Percentiles rank a stretch among this genome's conserved stretches.
These are phyloP conservation scores for Mycena leptocephala DNA, from an alignment of 768 basidiomycete genomes.

Conservation along the genomic window DNA sequence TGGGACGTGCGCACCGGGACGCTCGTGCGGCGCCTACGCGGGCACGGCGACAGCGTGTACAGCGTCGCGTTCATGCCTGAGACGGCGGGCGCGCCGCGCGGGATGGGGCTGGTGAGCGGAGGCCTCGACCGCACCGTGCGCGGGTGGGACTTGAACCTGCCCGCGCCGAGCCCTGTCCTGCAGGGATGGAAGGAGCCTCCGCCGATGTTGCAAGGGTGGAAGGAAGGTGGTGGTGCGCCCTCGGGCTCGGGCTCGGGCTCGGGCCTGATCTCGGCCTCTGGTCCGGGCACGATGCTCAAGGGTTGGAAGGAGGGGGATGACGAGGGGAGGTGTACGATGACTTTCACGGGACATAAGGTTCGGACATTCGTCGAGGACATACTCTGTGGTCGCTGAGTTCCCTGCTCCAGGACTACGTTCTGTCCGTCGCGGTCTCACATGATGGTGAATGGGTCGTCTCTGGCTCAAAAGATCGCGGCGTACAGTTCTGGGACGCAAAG, in stretches of 20 bases:
- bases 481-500: constrained; percentile 83
- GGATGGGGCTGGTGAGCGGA: constrained; percentile 58
- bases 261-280: background rate
- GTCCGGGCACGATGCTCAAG: constrained; percentile 3
- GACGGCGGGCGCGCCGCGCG: constrained; percentile 50
- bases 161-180: constrained; percentile 13
- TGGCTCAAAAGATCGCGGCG: constrained; percentile 86
- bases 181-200: constrained; percentile 41
- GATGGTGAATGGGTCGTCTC: constrained; percentile 89
- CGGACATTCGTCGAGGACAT: constrained; percentile 44
- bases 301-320: constrained; percentile 71
- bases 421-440: constrained; percentile 79
- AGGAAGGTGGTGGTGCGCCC: constrained; percentile 67
- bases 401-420: constrained; percentile 71
- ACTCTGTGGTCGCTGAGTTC: constrained; percentile 38
- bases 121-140: constrained; percentile 68
- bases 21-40: constrained; percentile 72
- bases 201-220: constrained; percentile 76
- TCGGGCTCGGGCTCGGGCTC: background rate
- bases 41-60: constrained; percentile 80
- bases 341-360: constrained; percentile 93
- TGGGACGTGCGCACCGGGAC: constrained; percentile 74
- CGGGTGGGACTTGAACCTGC: constrained; percentile 32
- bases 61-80: constrained; percentile 85
- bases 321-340: constrained; percentile 77